A percentile compares a stretch with the other conserved stretches of the same genome.
Conservation (phyloP, 106 monocot species). For the Alisma plantagoaquatica region DNA sequence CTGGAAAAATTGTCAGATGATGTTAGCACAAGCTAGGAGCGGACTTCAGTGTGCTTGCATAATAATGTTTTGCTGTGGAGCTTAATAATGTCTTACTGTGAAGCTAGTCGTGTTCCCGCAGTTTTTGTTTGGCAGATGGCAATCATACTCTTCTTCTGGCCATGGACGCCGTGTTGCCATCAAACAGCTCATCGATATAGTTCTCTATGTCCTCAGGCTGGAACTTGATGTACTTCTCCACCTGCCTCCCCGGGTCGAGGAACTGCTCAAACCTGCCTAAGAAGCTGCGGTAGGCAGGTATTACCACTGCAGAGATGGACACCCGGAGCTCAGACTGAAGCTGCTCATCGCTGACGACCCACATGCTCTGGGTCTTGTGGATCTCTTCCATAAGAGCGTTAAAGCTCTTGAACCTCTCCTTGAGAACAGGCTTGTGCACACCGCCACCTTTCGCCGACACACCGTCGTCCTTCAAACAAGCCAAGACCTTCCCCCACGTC, state of each 20-base stretch:
- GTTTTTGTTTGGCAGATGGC: no score
- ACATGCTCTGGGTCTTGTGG: conserved; percentile 27
- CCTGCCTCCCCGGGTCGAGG: conserved; percentile 22
- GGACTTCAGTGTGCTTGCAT: no score
- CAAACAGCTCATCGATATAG: conserved; percentile 31
- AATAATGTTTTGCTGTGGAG: no score
- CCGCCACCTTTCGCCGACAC: not conserved
- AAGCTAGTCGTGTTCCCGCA: no score
- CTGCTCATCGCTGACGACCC: conserved; percentile 33
- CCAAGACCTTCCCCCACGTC: conserved; percentile 23
- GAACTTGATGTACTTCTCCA: conserved; percentile 34
- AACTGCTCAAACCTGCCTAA: conserved; percentile 25
- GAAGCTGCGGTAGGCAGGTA: conserved; percentile 27
- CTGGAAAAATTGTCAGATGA: no score
- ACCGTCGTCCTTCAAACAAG: conserved; percentile 24
- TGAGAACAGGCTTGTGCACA: conserved; percentile 22
- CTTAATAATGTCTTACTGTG: no score
- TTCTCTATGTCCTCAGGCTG: conserved; percentile 24
- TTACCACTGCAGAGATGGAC: conserved; percentile 22
- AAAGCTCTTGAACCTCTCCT: conserved; percentile 28
- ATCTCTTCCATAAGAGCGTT: conserved; percentile 28
- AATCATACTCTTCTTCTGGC: conserved; percentile 15
- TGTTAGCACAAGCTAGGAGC: no score
- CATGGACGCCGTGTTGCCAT: conserved; percentile 15
- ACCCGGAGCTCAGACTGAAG: conserved; percentile 29